These are phyloP conservation scores for Trichoderma reesei DNA, from an alignment of 495 filamentous ascomycete genomes.

Conservation along the genomic window DNA sequence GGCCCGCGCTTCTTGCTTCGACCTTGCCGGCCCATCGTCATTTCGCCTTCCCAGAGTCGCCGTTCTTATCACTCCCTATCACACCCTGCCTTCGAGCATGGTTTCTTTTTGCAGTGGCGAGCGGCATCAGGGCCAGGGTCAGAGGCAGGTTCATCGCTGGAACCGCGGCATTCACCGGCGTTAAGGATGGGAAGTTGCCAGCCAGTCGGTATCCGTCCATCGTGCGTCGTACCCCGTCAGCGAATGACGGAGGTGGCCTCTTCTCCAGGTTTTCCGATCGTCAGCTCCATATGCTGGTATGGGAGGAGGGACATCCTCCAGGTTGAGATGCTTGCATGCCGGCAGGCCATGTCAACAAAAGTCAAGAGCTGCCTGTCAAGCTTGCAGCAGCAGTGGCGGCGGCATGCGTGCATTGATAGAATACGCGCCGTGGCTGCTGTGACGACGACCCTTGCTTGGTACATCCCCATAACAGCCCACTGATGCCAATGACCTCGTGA, in stretches of 20 bases:
- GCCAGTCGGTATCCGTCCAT: no score
- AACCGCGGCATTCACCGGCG: background rate
- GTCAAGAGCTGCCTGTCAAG: background rate
- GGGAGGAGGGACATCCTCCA: background rate
- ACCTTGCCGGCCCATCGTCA: slow-evolving; percentile 2
- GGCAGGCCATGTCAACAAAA: background rate
- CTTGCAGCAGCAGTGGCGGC: background rate
- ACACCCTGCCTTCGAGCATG: background rate
- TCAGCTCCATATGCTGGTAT: background rate
- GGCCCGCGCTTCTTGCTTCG: background rate
- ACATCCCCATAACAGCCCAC: background rate
- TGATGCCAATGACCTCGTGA: background rate
- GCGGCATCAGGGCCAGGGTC: background rate
- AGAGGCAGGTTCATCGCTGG: background rate
- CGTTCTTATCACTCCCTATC: background rate
- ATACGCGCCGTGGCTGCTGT: background rate
- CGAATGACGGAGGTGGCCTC: background rate
- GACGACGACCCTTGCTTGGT: background rate
- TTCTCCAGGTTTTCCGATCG: background rate
- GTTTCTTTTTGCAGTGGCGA: background rate
- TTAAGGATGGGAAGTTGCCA: background rate
- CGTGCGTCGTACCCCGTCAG: no score
- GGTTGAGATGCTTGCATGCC: background rate
- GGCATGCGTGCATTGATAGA: no score
- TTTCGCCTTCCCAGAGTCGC: background rate